Percentiles rank a stretch among this genome's conserved stretches.
These are phyloP conservation scores for Cavenderia fasciculata DNA, from an alignment of 78 protist genomes.

Conservation along the genomic window DNA sequence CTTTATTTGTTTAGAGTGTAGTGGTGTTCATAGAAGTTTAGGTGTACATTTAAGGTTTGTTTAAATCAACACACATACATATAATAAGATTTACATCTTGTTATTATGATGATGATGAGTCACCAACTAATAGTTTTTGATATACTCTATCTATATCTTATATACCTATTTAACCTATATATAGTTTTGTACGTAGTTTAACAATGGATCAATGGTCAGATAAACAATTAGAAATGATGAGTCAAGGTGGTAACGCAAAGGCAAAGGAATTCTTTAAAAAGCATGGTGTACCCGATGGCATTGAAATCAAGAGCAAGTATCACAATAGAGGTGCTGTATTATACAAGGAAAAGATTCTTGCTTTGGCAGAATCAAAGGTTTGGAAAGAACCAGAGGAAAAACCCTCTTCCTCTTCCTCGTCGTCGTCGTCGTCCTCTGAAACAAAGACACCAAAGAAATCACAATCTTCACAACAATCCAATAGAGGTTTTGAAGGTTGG, in stretches of 20 bases:
- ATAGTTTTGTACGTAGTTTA: conserved; percentile 76
- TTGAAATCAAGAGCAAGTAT: conserved; percentile 42
- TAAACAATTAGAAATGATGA: conserved; percentile 72
- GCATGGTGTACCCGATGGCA: conserved; percentile 79
- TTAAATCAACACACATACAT: not conserved
- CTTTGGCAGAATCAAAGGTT: conserved; percentile 38
- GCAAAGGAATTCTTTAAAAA: conserved; percentile 74
- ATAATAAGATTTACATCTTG: not conserved
- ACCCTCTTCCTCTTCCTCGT: not conserved
- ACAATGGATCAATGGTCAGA: conserved; percentile 81
- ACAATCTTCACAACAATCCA: not conserved
- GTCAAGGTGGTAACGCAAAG: conserved; percentile 75
- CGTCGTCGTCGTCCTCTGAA: not conserved
- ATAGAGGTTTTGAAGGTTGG: conserved; percentile 21
- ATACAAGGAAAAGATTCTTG: conserved; percentile 56
- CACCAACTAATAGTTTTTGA: not conserved
- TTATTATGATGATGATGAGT: not conserved
- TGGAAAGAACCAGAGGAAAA: conserved; percentile 62
- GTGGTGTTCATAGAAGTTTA: conserved; percentile 87
- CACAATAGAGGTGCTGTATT: conserved; percentile 27
- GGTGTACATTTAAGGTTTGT: conserved; percentile 89
- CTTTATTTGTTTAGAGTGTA: conserved; percentile 90
- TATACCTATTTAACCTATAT: not conserved
- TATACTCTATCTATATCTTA: not conserved
- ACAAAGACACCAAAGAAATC: conserved; percentile 3